Conservation (phyloP, 306 rosid species). For the Trifolium subterraneum region DNA sequence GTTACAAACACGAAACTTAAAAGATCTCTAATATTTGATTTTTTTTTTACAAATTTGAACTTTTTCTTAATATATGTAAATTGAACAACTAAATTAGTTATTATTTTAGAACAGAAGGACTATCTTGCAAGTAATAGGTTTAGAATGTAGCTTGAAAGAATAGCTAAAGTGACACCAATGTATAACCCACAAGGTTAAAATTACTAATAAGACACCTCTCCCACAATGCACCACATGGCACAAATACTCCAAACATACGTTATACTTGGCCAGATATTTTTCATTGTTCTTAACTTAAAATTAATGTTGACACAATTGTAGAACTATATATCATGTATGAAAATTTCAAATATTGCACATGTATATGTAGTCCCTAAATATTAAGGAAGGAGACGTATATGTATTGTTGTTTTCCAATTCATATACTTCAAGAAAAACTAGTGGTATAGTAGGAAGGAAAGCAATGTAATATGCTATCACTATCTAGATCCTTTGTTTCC, state of each 20-base stretch:
- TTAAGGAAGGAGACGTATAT: neutral
- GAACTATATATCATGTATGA: neutral
- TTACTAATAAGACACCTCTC: neutral
- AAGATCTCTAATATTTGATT: too few relatives aligned
- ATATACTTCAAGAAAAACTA: neutral
- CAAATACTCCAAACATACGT: neutral
- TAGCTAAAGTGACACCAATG: neutral
- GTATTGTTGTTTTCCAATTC: neutral
- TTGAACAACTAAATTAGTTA: too few relatives aligned
- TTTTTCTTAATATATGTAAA: too few relatives aligned
- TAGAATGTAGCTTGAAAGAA: neutral
- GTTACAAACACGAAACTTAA: too few relatives aligned
- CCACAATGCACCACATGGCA: neutral
- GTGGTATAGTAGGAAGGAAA: slow-evolving; percentile 3
- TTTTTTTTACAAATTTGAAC: too few relatives aligned
- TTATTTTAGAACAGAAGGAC: too few relatives aligned
- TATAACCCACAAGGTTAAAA: neutral
- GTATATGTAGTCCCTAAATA: neutral
- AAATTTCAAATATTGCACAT: neutral
- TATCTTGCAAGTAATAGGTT: neutral
- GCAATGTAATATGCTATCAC: neutral
- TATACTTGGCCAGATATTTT: neutral
- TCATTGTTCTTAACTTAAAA: neutral
- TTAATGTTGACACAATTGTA: neutral
- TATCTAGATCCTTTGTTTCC: neutral